These are phyloP conservation scores for Botrytis paeoniae DNA, from an alignment of 2,329 filamentous ascomycete species.

Conservation along the genomic window DNA sequence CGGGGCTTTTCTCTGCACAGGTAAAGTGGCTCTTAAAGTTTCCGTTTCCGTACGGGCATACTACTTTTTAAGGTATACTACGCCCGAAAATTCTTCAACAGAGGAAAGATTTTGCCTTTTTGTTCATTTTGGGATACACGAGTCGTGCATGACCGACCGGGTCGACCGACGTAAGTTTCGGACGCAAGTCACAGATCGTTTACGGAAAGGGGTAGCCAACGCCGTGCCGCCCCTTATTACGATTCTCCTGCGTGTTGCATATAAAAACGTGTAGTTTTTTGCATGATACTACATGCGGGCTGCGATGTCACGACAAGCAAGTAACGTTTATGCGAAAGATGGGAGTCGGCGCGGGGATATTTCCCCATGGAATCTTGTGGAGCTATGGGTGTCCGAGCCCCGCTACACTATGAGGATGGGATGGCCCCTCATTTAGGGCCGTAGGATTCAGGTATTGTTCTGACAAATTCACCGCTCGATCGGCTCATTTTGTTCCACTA, in stretches of 20 bases:
- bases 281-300: too few relatives aligned
- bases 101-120: neutral
- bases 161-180: neutral
- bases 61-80: neutral
- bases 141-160: neutral
- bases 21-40: neutral
- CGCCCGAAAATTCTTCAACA: constrained; percentile 2
- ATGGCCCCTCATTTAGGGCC: constrained; percentile 17
- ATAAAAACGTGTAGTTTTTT: neutral
- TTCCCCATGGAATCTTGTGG: constrained; percentile 12
- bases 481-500: neutral
- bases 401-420: neutral
- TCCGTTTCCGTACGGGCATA: neutral
- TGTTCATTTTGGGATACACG: neutral
- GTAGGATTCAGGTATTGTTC: neutral
- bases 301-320: neutral
- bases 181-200: constrained; percentile 14
- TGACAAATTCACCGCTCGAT: neutral
- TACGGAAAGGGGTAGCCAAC: constrained; percentile 13
- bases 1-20: constrained; percentile 7
- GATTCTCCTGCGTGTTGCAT: neutral
- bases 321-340: neutral
- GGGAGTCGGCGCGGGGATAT: constrained; percentile 8
- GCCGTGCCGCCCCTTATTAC: neutral
- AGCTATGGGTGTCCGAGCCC: neutral